These are phyloP conservation scores for Colletotrichum sp. DNA, from an alignment of 2,329 filamentous ascomycete species.

Conservation along the genomic window DNA sequence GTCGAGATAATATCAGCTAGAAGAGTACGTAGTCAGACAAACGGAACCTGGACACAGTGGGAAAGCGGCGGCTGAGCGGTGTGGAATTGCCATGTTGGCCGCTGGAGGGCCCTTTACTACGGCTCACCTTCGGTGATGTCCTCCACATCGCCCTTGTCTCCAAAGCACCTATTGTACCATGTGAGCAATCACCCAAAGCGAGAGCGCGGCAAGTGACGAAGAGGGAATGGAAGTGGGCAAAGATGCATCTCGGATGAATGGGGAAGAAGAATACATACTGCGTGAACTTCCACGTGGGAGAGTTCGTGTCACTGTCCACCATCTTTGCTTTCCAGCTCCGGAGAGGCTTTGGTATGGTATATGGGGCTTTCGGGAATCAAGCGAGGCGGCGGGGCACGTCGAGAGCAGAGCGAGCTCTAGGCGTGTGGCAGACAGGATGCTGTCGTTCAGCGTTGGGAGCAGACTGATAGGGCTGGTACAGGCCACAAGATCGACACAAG, in stretches of 20 bases:
- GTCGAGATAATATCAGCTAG: slow-evolving; percentile 90
- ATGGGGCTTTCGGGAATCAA: background rate
- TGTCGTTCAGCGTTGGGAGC: background rate
- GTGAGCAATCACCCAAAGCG: slow-evolving; percentile 27
- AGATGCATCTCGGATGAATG: background rate
- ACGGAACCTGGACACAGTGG: slow-evolving; percentile 14
- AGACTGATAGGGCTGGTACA: background rate
- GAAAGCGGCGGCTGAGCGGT: background rate
- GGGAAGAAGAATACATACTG: slow-evolving; percentile 70
- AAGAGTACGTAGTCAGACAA: slow-evolving; percentile 28
- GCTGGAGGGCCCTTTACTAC: background rate
- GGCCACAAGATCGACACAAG: background rate
- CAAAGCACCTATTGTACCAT: slow-evolving; percentile 79
- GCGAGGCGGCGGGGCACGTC: slow-evolving; percentile 11
- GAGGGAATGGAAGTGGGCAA: background rate
- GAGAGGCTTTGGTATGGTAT: background rate
- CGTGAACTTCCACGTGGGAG: slow-evolving; percentile 99
- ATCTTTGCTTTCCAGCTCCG: slow-evolving; percentile 63
- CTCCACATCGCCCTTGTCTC: slow-evolving; percentile 99
- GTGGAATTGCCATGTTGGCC: background rate
- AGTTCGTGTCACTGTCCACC: slow-evolving; percentile 93
- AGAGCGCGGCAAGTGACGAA: background rate
- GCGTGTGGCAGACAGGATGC: background rate
- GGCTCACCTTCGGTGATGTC: slow-evolving; percentile 92
- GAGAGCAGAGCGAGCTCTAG: background rate